Conservation (phyloP, 179 eudicot species). For the Sideroxylon spinosum region DNA sequence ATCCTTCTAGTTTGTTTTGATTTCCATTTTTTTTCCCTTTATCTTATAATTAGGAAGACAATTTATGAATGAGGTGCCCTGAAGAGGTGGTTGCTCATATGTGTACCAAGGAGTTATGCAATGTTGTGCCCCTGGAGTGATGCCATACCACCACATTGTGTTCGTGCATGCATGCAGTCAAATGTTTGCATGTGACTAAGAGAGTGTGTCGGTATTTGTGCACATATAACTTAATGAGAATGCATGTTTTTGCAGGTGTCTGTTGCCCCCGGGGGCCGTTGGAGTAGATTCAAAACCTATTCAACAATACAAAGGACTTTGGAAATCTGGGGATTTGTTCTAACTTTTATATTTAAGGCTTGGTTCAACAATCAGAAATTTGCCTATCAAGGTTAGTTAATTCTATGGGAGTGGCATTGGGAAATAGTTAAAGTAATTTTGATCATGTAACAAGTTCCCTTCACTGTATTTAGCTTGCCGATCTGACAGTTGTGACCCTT, state of each 20-base stretch:
- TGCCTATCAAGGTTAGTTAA: conserved; percentile 66
- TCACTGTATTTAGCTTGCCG: conserved; percentile 1
- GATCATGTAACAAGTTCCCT: no score
- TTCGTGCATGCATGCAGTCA: not conserved
- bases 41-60: not conserved
- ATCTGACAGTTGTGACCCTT: not conserved
- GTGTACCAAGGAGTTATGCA: not conserved
- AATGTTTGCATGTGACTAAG: not conserved
- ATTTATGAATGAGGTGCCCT: not conserved
- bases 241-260: conserved; percentile 60
- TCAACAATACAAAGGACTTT: conserved; percentile 93
- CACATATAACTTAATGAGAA: not conserved
- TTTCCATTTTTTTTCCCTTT: not conserved
- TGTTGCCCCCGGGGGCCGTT: conserved; percentile 96
- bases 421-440: not conserved
- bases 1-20: not conserved
- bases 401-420: conserved; percentile 1
- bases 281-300: conserved; percentile 93
- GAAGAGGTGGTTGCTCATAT: not conserved
- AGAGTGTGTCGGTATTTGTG: not conserved
- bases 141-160: not conserved
- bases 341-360: conserved; percentile 62
- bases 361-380: conserved; percentile 91
- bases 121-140: not conserved
- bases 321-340: conserved; percentile 95